Evolutionary conservation across 2,329 filamentous ascomycete genomes (phyloP).

Genomic region (Ophiognomonia clavigignenti-juglandacearum): DNA sequence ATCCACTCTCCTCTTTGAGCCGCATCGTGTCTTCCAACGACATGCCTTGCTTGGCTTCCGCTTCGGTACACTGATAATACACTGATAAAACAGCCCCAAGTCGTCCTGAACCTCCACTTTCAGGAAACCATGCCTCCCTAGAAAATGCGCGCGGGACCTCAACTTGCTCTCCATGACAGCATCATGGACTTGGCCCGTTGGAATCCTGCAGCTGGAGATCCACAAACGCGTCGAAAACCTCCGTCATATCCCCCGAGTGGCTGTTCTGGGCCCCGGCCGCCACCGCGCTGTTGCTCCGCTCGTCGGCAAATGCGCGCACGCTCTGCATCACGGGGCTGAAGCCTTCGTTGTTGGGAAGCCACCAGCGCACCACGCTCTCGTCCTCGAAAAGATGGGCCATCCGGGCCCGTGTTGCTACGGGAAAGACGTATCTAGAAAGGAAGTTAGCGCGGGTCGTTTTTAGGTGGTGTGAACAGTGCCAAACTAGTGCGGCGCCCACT

Average conservation of each 20-base stretch:
- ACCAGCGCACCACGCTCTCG: conserved; percentile 72
- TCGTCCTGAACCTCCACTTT: no score
- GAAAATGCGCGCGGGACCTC: no score
- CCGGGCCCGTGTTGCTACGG: conserved; percentile 65
- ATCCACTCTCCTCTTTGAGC: no score
- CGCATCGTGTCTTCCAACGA: no score
- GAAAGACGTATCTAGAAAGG: conserved; percentile 83
- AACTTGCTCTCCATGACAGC: no score
- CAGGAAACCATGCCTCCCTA: no score
- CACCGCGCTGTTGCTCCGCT: conserved; percentile 60
- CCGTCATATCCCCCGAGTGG: conserved; percentile 67
- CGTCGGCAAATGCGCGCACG: conserved; percentile 76
- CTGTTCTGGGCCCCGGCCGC: conserved; percentile 55
- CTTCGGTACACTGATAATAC: no score
- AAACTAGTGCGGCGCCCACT: not conserved
- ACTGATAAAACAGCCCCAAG: no score
- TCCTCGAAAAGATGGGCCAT: conserved; percentile 74
- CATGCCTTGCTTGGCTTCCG: no score
- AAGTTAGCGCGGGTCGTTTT: not conserved
- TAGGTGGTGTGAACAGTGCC: not conserved
- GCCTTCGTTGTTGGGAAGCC: conserved; percentile 79
- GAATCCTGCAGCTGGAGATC: not conserved
- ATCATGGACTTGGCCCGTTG: not conserved
- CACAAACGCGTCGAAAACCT: conserved; percentile 58
- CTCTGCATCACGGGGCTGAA: conserved; percentile 69